Percentiles rank a stretch among this genome's conserved stretches.
Conservation (phyloP, 768 basidiomycete species). For the Leccinum imitatum region DNA sequence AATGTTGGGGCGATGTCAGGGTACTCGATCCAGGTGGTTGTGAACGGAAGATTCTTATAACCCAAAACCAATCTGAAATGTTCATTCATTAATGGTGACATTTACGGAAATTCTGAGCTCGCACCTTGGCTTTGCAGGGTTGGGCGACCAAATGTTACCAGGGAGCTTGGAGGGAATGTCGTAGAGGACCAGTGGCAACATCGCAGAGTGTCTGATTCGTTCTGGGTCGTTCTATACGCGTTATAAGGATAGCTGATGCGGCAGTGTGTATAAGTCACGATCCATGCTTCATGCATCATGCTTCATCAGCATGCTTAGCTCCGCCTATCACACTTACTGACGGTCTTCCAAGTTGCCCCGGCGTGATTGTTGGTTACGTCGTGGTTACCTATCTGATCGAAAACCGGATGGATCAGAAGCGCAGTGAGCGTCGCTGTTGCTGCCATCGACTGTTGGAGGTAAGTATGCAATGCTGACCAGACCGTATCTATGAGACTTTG, state of each 20-base stretch:
- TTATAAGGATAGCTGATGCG: conserved; percentile 4
- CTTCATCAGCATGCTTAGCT: conserved; percentile 6
- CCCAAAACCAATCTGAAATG: conserved; percentile 29
- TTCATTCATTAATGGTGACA: background rate
- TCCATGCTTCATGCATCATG: background rate
- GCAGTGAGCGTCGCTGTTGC: too few species aligned
- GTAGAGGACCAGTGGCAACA: conserved; percentile 35
- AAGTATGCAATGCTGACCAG: too few species aligned
- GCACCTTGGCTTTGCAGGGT: conserved; percentile 39
- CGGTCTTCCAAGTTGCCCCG: background rate
- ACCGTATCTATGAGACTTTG: too few species aligned
- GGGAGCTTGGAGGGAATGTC: conserved; percentile 36
- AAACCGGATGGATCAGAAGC: too few species aligned
- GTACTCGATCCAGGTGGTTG: conserved; percentile 36
- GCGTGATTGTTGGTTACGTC: background rate
- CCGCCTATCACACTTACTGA: background rate
- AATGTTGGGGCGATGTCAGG: conserved; percentile 30
- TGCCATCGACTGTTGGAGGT: too few species aligned
- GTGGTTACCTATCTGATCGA: background rate
- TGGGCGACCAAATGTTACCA: conserved; percentile 36
- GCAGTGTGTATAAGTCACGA: background rate
- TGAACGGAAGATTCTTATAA: conserved; percentile 35
- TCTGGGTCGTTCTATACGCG: background rate
- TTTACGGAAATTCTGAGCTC: background rate
- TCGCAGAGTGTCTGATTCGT: conserved; percentile 2